Evolutionary conservation across 2,329 filamentous ascomycete species (phyloP), one percentile per base, ranked within the genome.

Genomic region (Pyrenophora graminea): DNA sequence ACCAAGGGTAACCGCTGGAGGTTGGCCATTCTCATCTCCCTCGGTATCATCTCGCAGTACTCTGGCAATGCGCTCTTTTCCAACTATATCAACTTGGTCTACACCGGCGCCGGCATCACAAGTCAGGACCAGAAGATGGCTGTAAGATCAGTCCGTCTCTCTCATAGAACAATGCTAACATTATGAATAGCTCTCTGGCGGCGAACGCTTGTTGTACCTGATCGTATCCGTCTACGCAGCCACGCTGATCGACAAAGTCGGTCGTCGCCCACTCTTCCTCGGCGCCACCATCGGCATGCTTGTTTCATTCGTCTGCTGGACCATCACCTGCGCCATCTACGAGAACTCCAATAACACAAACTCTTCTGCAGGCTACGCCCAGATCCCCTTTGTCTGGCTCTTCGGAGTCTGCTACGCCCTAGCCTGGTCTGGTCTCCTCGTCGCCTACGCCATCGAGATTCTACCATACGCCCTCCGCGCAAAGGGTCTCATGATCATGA

Each of bases 1-100:
- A 88, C 85, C 27, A 80, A 76, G 61, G 85, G 85, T 31, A 88
- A 88, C 75, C 79, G 84, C 40, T 85, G 83, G 77, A 79, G 85
- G n/a, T 73, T 88, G 45, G 77, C 79, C 27, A 82, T 88, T 50
- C 76, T 87, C 36, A 69, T 87, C 43, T 86, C 83, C 0, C 78
- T 88, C 21, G 85, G 84, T 66, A 73, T 88, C 64, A 85, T 88
- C 64, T 87, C 84, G 3, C 85, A 88, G 71, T 88, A 85, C 71
- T 84, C 81, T 44, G 85, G 86, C 40, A 88, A 87, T 62, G 85
- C 82, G 13, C 72, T 88, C 2, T 83, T 88, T 68, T 84, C 80
- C 59, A 86, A 87, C 73, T 88, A 88, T 69, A 83, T 85, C 70
- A 81, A 84, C 57, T 74, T 79, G 40, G 79, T 88, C 56, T 86